Conservation (phyloP, 192 early-diverging fungal species). For the Coemansia sp. region DNA sequence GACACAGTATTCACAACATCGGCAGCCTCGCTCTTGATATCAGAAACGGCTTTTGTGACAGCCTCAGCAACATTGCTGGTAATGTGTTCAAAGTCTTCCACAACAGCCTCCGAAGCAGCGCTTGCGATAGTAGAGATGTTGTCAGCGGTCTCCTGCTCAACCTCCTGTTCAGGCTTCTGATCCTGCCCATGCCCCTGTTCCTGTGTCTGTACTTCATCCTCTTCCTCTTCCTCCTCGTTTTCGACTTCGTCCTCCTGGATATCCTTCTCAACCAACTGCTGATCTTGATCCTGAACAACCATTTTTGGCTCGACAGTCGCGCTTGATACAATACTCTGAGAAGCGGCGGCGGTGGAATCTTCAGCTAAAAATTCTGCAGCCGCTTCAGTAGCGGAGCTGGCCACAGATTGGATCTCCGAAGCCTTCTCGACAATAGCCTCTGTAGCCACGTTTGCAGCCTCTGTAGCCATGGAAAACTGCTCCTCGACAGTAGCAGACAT, state of each 20-base stretch:
- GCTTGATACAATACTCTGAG: conserved; percentile 3
- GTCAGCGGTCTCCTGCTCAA: not conserved
- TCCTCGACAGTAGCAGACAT: conserved; percentile 18
- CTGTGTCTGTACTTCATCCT: not conserved
- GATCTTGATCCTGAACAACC: not conserved
- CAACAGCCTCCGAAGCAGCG: not conserved
- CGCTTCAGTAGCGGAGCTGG: not conserved
- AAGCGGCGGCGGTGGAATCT: not conserved
- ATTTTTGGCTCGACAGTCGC: conserved; percentile 1
- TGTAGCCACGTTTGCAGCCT: not conserved
- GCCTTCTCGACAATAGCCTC: conserved; percentile 6
- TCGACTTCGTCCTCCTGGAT: not conserved
- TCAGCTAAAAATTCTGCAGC: conserved; percentile 6
- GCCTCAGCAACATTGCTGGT: not conserved
- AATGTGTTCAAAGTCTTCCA: not conserved
- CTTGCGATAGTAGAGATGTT: not conserved
- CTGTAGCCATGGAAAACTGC: conserved; percentile 24
- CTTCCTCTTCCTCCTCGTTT: not conserved
- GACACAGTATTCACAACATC: not conserved
- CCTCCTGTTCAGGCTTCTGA: not conserved
- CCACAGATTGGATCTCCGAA: not conserved
- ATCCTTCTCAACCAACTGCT: conserved; percentile 3
- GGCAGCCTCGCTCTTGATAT: not conserved
- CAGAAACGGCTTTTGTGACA: not conserved
- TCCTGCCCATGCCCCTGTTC: too few species aligned